Conservation (phyloP, 768 basidiomycete species). For the Tricholoma flavovirens region DNA sequence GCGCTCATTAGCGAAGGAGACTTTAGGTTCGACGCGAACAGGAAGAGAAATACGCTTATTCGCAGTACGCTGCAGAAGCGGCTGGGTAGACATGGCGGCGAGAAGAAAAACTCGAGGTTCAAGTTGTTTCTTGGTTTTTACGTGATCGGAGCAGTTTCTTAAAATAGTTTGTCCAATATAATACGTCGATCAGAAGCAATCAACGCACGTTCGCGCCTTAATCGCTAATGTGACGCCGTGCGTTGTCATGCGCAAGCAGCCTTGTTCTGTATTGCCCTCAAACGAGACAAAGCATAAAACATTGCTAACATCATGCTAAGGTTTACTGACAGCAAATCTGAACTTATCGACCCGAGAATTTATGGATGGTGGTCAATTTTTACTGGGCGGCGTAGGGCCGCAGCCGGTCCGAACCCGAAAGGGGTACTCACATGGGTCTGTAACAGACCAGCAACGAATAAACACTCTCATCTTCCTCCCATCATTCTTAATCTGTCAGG, state of each 20-base stretch:
- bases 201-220: background rate
- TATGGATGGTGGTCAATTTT: background rate
- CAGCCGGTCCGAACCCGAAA: background rate
- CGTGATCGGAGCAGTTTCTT: background rate
- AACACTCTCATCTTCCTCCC: conserved; percentile 28
- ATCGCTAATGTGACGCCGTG: no score
- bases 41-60: conserved; percentile 96
- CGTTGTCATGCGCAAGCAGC: no score
- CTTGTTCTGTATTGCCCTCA: no score
- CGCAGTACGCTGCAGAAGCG: conserved; percentile 91
- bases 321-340: no score
- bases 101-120: conserved; percentile 6
- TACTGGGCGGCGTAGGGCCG: background rate
- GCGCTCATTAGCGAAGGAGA: conserved; percentile 91
- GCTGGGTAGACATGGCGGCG: conserved; percentile 87
- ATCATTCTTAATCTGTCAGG: conserved; percentile 83
- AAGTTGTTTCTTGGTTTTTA: background rate
- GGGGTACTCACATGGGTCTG: background rate
- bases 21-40: conserved; percentile 90
- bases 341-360: no score
- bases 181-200: background rate
- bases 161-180: background rate
- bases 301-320: background rate
- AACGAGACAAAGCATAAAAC: background rate
- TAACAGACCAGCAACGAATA: background rate